Evolutionary conservation across 2,329 filamentous ascomycete genomes (phyloP).

Genomic region (Epichloe festucae): DNA sequence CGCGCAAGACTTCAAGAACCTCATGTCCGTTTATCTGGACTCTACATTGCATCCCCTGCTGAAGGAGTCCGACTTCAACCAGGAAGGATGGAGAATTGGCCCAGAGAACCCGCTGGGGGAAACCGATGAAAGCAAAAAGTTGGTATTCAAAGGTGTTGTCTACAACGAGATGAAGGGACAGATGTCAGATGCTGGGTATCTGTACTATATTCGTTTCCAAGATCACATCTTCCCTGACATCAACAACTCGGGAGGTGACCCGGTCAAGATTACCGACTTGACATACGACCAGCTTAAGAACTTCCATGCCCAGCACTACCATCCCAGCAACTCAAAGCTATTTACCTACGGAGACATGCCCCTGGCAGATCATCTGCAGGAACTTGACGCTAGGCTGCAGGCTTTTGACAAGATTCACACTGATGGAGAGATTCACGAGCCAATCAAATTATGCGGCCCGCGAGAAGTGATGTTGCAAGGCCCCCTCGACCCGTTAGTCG

Average conservation of each 20-base stretch:
- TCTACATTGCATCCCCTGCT: conserved; percentile 82
- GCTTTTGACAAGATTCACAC: conserved; percentile 58
- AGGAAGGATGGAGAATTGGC: conserved; percentile 93
- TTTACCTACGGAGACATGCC: conserved; percentile 94
- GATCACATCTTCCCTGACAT: conserved; percentile 89
- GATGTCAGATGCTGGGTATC: conserved; percentile 92
- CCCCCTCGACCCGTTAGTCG: conserved; percentile 76
- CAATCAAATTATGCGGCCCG: conserved; percentile 60
- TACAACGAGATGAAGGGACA: conserved; percentile 99
- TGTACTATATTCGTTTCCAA: conserved; percentile 92
- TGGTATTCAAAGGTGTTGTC: conserved; percentile 94
- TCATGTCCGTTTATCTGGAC: conserved; percentile 94
- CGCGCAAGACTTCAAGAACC: conserved; percentile 83
- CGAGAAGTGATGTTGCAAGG: conserved; percentile 60
- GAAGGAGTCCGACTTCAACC: conserved; percentile 82
- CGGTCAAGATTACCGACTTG: conserved; percentile 88
- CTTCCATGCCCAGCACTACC: conserved; percentile 89
- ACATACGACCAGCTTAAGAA: conserved; percentile 80
- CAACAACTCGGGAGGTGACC: conserved; percentile 94
- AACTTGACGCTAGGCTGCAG: conserved; percentile 62
- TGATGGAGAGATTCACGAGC: conserved; percentile 62
- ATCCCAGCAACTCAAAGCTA: conserved; percentile 93
- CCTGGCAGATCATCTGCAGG: conserved; percentile 63
- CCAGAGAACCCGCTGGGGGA: conserved; percentile 72
- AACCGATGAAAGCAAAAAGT: conserved; percentile 44